Percentiles rank a stretch among this genome's conserved stretches.
Conservation (phyloP, 1,139 yeast species). For the Scheffersomyces lignicola region DNA sequence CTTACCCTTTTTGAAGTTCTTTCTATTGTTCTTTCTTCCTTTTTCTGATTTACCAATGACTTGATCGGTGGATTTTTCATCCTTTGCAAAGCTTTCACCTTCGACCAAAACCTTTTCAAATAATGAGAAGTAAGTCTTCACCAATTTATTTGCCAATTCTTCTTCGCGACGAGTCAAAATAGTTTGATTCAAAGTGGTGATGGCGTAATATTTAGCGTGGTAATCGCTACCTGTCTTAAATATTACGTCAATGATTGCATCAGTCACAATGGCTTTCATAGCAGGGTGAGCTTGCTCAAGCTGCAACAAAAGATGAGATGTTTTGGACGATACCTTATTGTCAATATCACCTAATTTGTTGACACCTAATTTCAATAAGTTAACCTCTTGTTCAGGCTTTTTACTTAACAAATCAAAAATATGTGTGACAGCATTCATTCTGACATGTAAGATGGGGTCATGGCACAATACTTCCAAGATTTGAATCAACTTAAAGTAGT, state of each 20-base stretch:
- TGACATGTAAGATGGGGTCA: conserved; percentile 90
- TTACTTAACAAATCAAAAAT: conserved; percentile 76
- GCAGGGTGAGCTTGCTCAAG: conserved; percentile 94
- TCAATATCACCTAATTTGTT: conserved; percentile 94
- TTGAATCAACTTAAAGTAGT: conserved; percentile 68
- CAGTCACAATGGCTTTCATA: conserved; percentile 81
- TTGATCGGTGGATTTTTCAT: conserved; percentile 41
- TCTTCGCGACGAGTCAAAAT: conserved; percentile 77
- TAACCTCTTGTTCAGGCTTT: conserved; percentile 97
- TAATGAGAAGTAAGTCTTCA: conserved; percentile 80
- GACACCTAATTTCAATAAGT: conserved; percentile 82
- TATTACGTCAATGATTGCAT: conserved; percentile 76
- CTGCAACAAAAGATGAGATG: conserved; percentile 78
- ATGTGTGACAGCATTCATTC: conserved; percentile 74
- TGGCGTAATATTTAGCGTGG: conserved; percentile 85
- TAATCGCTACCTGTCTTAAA: conserved; percentile 78
- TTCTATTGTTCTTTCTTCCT: conserved; percentile 56
- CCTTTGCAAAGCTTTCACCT: conserved; percentile 49
- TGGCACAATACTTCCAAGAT: conserved; percentile 76
- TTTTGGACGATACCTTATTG: conserved; percentile 84
- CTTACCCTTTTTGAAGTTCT: conserved; percentile 50
- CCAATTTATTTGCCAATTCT: conserved; percentile 75
- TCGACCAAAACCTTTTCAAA: conserved; percentile 82
- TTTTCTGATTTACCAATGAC: conserved; percentile 39
- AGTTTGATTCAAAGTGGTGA: conserved; percentile 89